Conservation (phyloP, 306 rosid genomes). For the Trifolium repens region DNA sequence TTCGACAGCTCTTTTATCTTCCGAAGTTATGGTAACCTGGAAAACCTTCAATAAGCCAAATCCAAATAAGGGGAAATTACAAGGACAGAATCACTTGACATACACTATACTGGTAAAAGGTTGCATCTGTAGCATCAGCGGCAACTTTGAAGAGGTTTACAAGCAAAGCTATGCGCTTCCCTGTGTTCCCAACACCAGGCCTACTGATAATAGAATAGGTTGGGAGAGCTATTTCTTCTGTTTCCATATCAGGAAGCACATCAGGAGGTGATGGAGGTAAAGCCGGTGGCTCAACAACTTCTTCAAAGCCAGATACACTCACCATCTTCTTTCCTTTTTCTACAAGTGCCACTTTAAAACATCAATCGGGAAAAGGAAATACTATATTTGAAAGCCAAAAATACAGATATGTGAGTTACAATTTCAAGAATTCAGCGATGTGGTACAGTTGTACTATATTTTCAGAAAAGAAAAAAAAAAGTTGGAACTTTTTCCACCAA, state of each 20-base stretch:
- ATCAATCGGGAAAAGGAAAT: slow-evolving; percentile 25
- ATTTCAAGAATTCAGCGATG: not conserved
- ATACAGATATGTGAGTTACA: not conserved
- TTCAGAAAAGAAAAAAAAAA: slow-evolving; percentile 23
- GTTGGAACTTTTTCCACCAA: not conserved
- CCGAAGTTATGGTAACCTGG: slow-evolving; percentile 73
- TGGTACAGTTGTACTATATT: not conserved
- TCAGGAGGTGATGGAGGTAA: slow-evolving; percentile 49
- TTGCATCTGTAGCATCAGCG: slow-evolving; percentile 58
- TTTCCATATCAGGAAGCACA: slow-evolving; percentile 38
- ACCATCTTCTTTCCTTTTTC: slow-evolving; percentile 47
- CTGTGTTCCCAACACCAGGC: slow-evolving; percentile 63
- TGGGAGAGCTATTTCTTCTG: slow-evolving; percentile 40
- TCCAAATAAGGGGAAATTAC: slow-evolving; percentile 15
- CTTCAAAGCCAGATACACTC: slow-evolving; percentile 37
- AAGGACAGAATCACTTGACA: slow-evolving; percentile 38
- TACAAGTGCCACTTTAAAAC: slow-evolving; percentile 26
- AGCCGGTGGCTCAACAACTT: slow-evolving; percentile 42
- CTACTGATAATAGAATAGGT: slow-evolving; percentile 63
- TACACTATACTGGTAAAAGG: slow-evolving; percentile 88
- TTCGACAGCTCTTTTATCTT: slow-evolving; percentile 62
- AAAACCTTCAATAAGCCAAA: slow-evolving; percentile 39
- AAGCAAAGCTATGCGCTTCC: slow-evolving; percentile 56
- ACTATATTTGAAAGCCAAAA: slow-evolving; percentile 14
- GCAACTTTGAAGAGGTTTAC: slow-evolving; percentile 75